Conservation (phyloP, 805 yeast species). For the Martiniozyma abietophila region DNA sequence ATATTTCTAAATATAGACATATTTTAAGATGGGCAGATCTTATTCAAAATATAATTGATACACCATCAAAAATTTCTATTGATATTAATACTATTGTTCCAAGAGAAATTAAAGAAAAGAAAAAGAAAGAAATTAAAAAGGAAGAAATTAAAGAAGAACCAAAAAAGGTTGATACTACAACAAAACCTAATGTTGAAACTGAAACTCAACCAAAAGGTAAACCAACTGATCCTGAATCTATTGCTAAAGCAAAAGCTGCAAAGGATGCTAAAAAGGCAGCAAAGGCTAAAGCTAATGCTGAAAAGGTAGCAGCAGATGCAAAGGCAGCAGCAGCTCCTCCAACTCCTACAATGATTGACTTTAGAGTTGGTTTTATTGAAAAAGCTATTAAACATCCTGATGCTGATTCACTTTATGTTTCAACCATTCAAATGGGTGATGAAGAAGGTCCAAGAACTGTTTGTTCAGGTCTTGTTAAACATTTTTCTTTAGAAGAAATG, state of each 20-base stretch:
- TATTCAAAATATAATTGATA: conserved; percentile 52
- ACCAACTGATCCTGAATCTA: conserved; percentile 25
- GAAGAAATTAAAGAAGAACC: conserved; percentile 9
- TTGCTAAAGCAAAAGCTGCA: conserved; percentile 26
- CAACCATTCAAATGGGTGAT: conserved; percentile 95
- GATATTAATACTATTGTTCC: conserved; percentile 59
- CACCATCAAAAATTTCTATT: conserved; percentile 42
- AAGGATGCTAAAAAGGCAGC: conserved; percentile 34
- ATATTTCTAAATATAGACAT: conserved; percentile 65
- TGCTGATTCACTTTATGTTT: conserved; percentile 93
- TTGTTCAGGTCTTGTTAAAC: conserved; percentile 91
- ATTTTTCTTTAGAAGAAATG: conserved; percentile 86
- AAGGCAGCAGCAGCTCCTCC: conserved; percentile 55
- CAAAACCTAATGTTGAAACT: conserved; percentile 10
- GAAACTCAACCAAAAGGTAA: conserved; percentile 14
- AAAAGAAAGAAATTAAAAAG: conserved; percentile 28
- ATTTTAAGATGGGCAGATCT: conserved; percentile 88
- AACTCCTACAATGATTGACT: conserved; percentile 77
- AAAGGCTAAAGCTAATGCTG: conserved; percentile 52
- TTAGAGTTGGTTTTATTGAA: conserved; percentile 93
- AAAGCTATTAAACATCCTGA: conserved; percentile 96
- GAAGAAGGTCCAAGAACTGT: conserved; percentile 96
- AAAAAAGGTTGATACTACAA: conserved; percentile 10
- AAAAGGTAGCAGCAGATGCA: conserved; percentile 41
- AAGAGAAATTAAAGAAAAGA: conserved; percentile 35